Evolutionary conservation across 768 basidiomycete genomes (phyloP).

Genomic region (Lactifluus hygrophoroides): DNA sequence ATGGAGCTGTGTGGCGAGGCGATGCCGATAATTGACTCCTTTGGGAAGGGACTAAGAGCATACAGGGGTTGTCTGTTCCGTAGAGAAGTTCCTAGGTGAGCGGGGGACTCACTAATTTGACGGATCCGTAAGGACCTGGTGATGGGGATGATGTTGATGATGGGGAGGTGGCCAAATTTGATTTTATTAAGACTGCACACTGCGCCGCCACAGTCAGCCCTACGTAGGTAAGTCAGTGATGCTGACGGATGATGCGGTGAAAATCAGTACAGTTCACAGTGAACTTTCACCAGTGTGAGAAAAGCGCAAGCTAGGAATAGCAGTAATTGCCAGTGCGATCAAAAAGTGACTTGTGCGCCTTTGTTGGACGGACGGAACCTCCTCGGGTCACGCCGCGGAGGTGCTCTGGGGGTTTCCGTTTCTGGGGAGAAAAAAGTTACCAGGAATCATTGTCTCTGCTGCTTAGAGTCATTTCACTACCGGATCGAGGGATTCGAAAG

Average conservation of each 20-base stretch:
- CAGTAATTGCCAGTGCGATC: constrained; percentile 9
- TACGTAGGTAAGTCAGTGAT: not conserved
- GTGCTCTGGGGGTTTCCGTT: constrained; percentile 4
- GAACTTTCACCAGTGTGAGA: constrained; percentile 6
- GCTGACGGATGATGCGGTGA: constrained; percentile 3
- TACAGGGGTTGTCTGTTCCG: constrained; percentile 5
- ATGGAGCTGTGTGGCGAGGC: constrained; percentile 8
- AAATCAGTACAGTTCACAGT: not conserved
- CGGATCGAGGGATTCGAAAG: constrained; percentile 7
- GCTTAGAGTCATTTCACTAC: constrained; percentile 1
- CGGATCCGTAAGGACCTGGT: not conserved
- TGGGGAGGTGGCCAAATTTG: not conserved
- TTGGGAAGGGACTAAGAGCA: not conserved
- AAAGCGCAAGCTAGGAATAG: constrained; percentile 9
- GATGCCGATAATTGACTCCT: constrained; percentile 6
- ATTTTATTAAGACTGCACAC: not conserved
- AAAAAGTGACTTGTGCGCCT: constrained; percentile 10
- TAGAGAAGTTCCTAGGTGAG: constrained; percentile 7
- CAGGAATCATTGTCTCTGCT: not conserved
- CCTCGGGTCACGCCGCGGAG: constrained; percentile 10
- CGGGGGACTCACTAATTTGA: constrained; percentile 5
- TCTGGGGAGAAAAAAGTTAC: not conserved
- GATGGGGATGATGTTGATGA: constrained; percentile 1
- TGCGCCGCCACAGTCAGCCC: not conserved
- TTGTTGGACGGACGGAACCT: not conserved